A percentile compares a stretch with the other conserved stretches of the same genome.
phyloP scores from a whole-genome alignment of 768 basidiomycete genomes.

The Hypholoma fasciculare region DNA sequence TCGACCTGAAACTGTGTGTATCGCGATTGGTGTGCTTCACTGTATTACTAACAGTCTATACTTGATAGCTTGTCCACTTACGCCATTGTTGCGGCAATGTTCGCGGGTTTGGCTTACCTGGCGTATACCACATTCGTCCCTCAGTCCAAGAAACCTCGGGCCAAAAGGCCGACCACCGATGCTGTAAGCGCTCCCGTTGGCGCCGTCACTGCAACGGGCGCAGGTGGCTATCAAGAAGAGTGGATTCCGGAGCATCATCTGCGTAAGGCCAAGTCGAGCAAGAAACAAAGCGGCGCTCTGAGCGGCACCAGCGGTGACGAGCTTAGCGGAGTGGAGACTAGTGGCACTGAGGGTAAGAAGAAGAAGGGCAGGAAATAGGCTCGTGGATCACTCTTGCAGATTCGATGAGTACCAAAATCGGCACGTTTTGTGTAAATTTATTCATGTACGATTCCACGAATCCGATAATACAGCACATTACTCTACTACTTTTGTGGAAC shows the following conservation, averaged over 20 bases:
- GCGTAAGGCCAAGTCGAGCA: conserved; percentile 58
- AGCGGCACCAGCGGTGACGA: conserved; percentile 63
- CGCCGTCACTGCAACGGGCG: conserved; percentile 61
- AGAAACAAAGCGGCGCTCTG: conserved; percentile 44
- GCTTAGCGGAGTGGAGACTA: conserved; percentile 63
- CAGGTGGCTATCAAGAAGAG: conserved; percentile 79
- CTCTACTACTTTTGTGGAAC: neutral
- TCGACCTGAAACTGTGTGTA: conserved; percentile 79
- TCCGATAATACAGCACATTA: neutral
- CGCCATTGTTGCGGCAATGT: conserved; percentile 59
- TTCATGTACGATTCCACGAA: conserved; percentile 11
- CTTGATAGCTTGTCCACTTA: conserved; percentile 62
- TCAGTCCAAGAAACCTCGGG: conserved; percentile 56
- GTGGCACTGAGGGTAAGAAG: conserved; percentile 63
- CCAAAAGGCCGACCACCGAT: conserved; percentile 40
- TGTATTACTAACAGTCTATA: conserved; percentile 2
- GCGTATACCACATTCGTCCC: conserved; percentile 68
- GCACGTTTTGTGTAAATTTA: conserved; percentile 9
- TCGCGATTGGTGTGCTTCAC: neutral
- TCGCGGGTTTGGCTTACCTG: conserved; percentile 65
- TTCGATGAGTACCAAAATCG: conserved; percentile 18
- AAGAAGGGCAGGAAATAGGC: conserved; percentile 48
- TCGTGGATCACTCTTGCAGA: conserved; percentile 2
- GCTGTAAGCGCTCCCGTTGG: conserved; percentile 56
- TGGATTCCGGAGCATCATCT: conserved; percentile 93